These are phyloP conservation scores for Botryosphaeria dothidea DNA, from an alignment of 2,329 filamentous ascomycete genomes.

Conservation along the genomic window DNA sequence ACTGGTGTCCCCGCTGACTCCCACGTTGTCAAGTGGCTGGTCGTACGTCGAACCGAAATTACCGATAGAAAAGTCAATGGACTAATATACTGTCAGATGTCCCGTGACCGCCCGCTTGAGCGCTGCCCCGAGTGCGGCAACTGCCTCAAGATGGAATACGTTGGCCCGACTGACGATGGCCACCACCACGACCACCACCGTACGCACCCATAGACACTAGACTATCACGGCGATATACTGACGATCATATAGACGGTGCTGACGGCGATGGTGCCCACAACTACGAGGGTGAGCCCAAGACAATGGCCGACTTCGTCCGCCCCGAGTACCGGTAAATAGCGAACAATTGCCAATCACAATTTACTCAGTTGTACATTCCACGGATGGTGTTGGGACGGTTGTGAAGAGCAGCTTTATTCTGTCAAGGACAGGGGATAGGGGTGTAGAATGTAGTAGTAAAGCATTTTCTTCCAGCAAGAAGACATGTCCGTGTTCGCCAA, in stretches of 20 bases:
- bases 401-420: constrained; percentile 9
- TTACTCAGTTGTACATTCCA: constrained; percentile 11
- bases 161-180: constrained; percentile 79
- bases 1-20: constrained; percentile 92
- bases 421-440: constrained; percentile 1
- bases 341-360: not conserved
- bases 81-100: constrained; percentile 57
- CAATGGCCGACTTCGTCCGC: constrained; percentile 93
- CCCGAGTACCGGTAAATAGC: constrained; percentile 79
- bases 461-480: constrained; percentile 5
- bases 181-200: constrained; percentile 56
- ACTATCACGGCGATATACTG: not conserved
- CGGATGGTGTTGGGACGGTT: constrained; percentile 6
- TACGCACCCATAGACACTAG: not conserved
- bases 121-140: constrained; percentile 96
- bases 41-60: constrained; percentile 56
- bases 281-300: constrained; percentile 81
- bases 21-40: constrained; percentile 87
- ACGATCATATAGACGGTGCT: constrained; percentile 18
- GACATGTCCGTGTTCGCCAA: not conserved
- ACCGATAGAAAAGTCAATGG: constrained; percentile 16
- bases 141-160: constrained; percentile 97
- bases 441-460: constrained; percentile 17
- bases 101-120: constrained; percentile 86
- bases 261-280: constrained; percentile 52